Evolutionary conservation across 1,139 yeast species (phyloP).

Genomic region (Schizosaccharomyces versatilis): DNA sequence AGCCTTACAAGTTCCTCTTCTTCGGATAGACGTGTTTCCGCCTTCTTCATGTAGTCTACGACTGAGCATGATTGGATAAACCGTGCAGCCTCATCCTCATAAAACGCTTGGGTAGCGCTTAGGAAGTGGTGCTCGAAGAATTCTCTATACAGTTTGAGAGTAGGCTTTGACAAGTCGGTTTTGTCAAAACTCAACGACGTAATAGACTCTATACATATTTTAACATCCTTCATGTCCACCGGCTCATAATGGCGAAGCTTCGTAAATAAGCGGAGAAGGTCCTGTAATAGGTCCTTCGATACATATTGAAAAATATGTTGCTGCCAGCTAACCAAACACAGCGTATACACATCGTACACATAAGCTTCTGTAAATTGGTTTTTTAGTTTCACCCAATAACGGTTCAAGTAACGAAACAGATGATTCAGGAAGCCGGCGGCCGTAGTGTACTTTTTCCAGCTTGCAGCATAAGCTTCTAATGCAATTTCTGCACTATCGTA

Average conservation of each 20-base stretch:
- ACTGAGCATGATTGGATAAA: constrained; percentile 57
- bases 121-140: constrained; percentile 61
- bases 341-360: constrained; percentile 73
- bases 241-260: constrained; percentile 61
- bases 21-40: constrained; percentile 59
- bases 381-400: constrained; percentile 95
- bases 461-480: constrained; percentile 67
- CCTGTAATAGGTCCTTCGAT: constrained; percentile 36
- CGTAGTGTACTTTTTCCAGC: constrained; percentile 73
- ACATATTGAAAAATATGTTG: constrained; percentile 54
- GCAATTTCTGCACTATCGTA: constrained; percentile 30
- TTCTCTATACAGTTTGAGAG: constrained; percentile 57
- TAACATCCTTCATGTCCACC: constrained; percentile 44
- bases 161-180: constrained; percentile 57
- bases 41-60: constrained; percentile 74
- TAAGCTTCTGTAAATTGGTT: constrained; percentile 86
- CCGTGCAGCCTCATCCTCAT: constrained; percentile 42
- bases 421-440: constrained; percentile 87
- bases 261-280: constrained; percentile 55
- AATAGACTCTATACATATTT: constrained; percentile 62
- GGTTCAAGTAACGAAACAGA: constrained; percentile 82
- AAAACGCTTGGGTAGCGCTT: constrained; percentile 50
- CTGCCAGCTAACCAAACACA: constrained; percentile 76
- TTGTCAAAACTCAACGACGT: constrained; percentile 30
- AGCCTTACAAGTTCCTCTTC: constrained; percentile 60